Percentiles rank a stretch among this genome's conserved stretches.
These are phyloP conservation scores for Penicillium sp. DNA, from an alignment of 2,329 filamentous ascomycete species.

Conservation along the genomic window DNA sequence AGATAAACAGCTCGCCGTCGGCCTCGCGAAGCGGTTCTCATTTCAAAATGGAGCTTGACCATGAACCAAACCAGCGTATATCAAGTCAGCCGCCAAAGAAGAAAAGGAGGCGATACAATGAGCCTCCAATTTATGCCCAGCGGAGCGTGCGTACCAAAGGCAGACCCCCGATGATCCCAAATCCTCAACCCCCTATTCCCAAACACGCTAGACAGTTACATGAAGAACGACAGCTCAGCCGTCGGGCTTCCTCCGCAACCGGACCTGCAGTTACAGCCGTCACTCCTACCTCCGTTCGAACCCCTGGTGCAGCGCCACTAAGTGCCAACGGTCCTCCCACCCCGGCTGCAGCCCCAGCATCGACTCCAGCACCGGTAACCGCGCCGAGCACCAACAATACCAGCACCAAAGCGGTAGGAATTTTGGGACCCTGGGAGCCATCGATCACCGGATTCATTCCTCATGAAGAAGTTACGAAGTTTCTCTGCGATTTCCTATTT, in stretches of 20 bases:
- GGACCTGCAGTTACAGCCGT: constrained; percentile 12
- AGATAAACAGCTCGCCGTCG: constrained; percentile 32
- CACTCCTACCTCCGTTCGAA: constrained; percentile 13
- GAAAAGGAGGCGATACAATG: constrained; percentile 53
- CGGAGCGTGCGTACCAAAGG: constrained; percentile 44
- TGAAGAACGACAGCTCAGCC: constrained; percentile 22
- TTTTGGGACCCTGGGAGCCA: constrained; percentile 49
- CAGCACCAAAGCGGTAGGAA: constrained; percentile 18
- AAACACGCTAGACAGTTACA: constrained; percentile 30
- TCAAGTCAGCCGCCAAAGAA: constrained; percentile 43
- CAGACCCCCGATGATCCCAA: constrained; percentile 43
- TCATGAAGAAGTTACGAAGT: constrained; percentile 71
- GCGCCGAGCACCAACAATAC: not conserved
- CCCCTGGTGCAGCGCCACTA: constrained; percentile 18
- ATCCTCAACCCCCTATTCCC: constrained; percentile 33
- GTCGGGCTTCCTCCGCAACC: constrained; percentile 22
- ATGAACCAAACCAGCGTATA: constrained; percentile 15
- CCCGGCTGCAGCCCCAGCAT: not conserved
- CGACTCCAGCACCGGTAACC: constrained; percentile 6
- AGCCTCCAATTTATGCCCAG: constrained; percentile 54
- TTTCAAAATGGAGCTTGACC: constrained; percentile 26
- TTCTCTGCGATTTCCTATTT: constrained; percentile 80
- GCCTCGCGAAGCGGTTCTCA: constrained; percentile 15
- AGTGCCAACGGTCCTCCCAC: constrained; percentile 31
- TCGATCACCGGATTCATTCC: constrained; percentile 70